A percentile compares a stretch with the other conserved stretches of the same genome.
Conservation (phyloP, 108 stramenopile genomes). For the Fragilariopsis cylindrus region DNA sequence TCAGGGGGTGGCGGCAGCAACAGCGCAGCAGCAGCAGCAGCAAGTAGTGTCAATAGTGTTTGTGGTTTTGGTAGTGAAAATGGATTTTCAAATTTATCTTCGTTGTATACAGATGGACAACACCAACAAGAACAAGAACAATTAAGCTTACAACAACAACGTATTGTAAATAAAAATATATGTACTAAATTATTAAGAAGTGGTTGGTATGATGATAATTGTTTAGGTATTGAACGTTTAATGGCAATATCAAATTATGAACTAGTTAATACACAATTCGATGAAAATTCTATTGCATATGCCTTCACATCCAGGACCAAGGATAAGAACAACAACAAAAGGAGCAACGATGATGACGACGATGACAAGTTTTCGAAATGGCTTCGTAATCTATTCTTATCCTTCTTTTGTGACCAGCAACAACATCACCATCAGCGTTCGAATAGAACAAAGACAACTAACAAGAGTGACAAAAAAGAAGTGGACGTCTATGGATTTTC, state of each 20-base stretch:
- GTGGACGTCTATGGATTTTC: neutral
- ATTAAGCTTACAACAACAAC: too few species aligned
- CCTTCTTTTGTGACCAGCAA: neutral
- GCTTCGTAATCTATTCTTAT: neutral
- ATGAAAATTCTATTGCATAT: neutral
- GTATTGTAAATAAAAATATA: neutral
- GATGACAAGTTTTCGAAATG: neutral
- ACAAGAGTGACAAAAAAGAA: neutral
- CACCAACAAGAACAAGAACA: too few species aligned
- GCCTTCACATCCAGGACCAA: neutral
- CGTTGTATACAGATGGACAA: too few species aligned
- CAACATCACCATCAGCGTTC: neutral
- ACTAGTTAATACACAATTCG: neutral
- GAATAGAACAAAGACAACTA: neutral
- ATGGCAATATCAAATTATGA: neutral
- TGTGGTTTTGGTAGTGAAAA: too few species aligned
- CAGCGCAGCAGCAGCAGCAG: too few species aligned
- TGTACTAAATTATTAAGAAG: neutral
- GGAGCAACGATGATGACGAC: too few species aligned
- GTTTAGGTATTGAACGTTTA: constrained; percentile 1
- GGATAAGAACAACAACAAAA: neutral
- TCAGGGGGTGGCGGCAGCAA: too few species aligned
- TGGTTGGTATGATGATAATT: constrained; percentile 10
- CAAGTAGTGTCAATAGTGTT: too few species aligned
- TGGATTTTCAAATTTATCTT: too few species aligned